Percentiles rank a stretch among this genome's conserved stretches.
Conservation (phyloP, 495 filamentous ascomycete genomes). For the Margaritispora aquatica region DNA sequence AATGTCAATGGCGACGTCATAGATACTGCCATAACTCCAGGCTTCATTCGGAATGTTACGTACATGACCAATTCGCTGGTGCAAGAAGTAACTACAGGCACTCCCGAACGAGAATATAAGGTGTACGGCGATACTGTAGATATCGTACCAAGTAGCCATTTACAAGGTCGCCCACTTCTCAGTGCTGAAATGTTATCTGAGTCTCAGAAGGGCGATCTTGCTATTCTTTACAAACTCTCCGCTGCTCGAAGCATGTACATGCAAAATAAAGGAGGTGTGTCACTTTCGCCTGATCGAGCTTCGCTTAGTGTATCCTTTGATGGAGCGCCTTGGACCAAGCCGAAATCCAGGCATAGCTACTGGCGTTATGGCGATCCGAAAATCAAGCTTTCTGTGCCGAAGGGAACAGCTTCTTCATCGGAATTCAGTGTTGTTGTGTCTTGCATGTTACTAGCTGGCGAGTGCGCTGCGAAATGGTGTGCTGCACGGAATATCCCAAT, state of each 20-base stretch:
- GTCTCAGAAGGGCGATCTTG: conserved; percentile 6
- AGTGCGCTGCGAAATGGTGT: conserved; percentile 69
- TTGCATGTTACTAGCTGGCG: conserved; percentile 74
- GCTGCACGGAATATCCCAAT: conserved; percentile 67
- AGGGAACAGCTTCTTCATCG: not conserved
- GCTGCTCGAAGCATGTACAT: not conserved
- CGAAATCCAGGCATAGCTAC: not conserved
- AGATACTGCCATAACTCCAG: conserved; percentile 65
- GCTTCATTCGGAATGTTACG: conserved; percentile 63
- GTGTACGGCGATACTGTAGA: not conserved
- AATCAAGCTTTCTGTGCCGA: conserved; percentile 7
- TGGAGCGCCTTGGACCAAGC: not conserved
- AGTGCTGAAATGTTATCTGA: conserved; percentile 6
- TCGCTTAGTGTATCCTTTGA: conserved; percentile 4
- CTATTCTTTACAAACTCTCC: conserved; percentile 16
- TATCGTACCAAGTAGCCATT: not conserved
- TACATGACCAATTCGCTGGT: conserved; percentile 55
- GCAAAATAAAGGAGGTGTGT: conserved; percentile 8
- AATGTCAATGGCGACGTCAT: conserved; percentile 55
- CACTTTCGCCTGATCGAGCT: not conserved
- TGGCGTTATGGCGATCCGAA: conserved; percentile 14
- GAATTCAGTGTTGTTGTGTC: conserved; percentile 33
- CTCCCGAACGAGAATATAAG: not conserved
- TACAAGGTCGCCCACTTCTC: conserved; percentile 1
- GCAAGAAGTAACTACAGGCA: not conserved